Evolutionary conservation across 225 moss, liverwort and hornwort species (phyloP), one percentile per base, ranked within the genome.

Genomic region (Sphagnum contortum): DNA sequence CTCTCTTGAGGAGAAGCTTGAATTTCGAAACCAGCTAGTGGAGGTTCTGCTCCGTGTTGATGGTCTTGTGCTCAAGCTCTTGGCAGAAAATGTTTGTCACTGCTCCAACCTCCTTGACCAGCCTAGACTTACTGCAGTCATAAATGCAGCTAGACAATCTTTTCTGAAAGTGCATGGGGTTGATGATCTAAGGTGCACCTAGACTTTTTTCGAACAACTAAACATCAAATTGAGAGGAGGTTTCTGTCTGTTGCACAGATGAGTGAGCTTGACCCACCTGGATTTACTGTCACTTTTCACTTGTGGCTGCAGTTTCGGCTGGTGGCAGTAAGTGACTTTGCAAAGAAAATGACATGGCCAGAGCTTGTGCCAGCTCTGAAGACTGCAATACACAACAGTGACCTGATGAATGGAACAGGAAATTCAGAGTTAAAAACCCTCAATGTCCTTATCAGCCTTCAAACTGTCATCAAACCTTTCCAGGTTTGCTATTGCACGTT

Each of bases 11-110:
- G 91, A 94, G 66, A 79, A 88, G 61, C 75, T 88, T 49, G 94
- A 94, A 63, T 94, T 94, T 70, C 80, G 91, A 57, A 91, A 90
- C 57, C 87, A 91, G 76, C 81, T 94, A 13, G 83, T 94, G 62
- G 94, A 91, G 68, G 74, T 85, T 49, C 81, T 94, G 45, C 73
- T 94, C 76, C 84, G 88, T 57, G 88, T 94, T 11, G 91, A 94
- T 57, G 88, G 83, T 50, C 73, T 83, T 48, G 91, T 91, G 48
- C 76, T 94, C 8, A 94, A 94, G 76, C 90, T 94, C 71, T 69
- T 94, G 64, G 88, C 88, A 62, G 94, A 94, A 81, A 88, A 90
- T 69, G 93, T 94, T 81, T 80, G 84, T 67, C 69, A 49, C 47
- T 29, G 29, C 29, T 29, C 29, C 29, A 29, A 29, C 29, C 29